Percentiles rank a stretch among this genome's conserved stretches.
phyloP scores from a whole-genome alignment of 2,329 filamentous ascomycete genomes.

The Parascedosporium putredinis region DNA sequence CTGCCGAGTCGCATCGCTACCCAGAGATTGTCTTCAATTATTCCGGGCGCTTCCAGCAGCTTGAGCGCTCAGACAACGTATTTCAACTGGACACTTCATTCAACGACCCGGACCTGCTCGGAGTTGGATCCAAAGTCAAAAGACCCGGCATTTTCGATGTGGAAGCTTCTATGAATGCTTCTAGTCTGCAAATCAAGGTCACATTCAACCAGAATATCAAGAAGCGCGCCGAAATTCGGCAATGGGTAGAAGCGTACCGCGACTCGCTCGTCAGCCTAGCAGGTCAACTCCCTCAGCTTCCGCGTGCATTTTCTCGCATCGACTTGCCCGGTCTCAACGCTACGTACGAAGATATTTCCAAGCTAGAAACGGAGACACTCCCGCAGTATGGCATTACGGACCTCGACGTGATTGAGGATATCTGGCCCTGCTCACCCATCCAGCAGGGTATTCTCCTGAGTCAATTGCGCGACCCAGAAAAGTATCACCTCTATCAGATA shows the following conservation, averaged over 20 bases:
- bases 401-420: constrained; percentile 19
- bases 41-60: constrained; percentile 32
- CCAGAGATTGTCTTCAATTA: constrained; percentile 42
- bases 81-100: constrained; percentile 4
- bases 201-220: too few species aligned
- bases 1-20: constrained; percentile 22
- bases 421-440: constrained; percentile 27
- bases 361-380: constrained; percentile 14
- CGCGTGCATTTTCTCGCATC: constrained; percentile 16
- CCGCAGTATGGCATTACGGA: constrained; percentile 11
- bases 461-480: too few species aligned
- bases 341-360: constrained; percentile 18
- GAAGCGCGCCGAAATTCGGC: too few species aligned
- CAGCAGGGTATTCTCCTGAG: constrained; percentile 27
- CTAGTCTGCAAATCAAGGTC: too few species aligned
- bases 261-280: too few species aligned
- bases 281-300: constrained; percentile 14
- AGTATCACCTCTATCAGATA: too few species aligned
- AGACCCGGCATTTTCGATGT: too few species aligned
- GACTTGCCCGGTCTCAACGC: constrained; percentile 23
- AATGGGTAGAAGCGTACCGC: too few species aligned
- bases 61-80: constrained; percentile 24
- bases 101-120: background rate
- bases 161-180: too few species aligned
- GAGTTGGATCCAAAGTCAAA: constrained; percentile 6